Evolutionary conservation across 441 rosid genomes (phyloP).

Genomic region (Biscutella laevigata): DNA sequence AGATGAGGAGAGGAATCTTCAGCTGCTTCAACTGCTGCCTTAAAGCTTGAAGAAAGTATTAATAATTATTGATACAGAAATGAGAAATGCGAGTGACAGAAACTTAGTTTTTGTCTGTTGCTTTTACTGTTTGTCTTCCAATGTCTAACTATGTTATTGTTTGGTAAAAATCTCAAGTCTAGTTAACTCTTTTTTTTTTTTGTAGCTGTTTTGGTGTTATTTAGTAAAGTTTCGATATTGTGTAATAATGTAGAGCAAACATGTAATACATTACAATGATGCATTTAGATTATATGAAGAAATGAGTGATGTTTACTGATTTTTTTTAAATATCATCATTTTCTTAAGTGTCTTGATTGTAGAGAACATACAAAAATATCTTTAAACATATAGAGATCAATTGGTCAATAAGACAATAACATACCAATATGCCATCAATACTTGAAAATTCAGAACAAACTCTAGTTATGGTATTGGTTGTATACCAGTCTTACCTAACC

Average conservation of each 20-base stretch:
- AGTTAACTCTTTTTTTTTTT: background rate
- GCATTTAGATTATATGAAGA: background rate
- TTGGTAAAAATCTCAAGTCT: conserved; percentile 1
- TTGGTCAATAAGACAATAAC: too few species aligned
- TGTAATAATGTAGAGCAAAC: background rate
- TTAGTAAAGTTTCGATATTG: background rate
- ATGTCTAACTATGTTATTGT: conserved; percentile 14
- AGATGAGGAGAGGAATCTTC: conserved; percentile 78
- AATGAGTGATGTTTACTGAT: background rate
- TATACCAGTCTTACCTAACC: too few species aligned
- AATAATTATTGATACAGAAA: too few species aligned
- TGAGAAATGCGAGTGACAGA: conserved; percentile 3
- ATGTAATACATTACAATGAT: background rate
- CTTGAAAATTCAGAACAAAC: too few species aligned
- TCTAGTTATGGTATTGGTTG: too few species aligned
- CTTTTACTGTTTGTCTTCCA: conserved; percentile 1
- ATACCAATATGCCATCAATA: too few species aligned
- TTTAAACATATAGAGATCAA: too few species aligned
- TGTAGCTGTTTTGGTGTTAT: background rate
- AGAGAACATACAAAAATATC: too few species aligned
- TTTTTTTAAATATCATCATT: too few species aligned
- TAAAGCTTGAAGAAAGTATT: conserved; percentile 77
- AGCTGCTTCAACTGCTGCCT: conserved; percentile 89
- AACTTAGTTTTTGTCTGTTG: too few species aligned
- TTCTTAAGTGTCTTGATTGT: too few species aligned